Evolutionary conservation across 345 rosid genomes (phyloP), one percentile per base, ranked within the genome.

Genomic region (Carallia brachiata): DNA sequence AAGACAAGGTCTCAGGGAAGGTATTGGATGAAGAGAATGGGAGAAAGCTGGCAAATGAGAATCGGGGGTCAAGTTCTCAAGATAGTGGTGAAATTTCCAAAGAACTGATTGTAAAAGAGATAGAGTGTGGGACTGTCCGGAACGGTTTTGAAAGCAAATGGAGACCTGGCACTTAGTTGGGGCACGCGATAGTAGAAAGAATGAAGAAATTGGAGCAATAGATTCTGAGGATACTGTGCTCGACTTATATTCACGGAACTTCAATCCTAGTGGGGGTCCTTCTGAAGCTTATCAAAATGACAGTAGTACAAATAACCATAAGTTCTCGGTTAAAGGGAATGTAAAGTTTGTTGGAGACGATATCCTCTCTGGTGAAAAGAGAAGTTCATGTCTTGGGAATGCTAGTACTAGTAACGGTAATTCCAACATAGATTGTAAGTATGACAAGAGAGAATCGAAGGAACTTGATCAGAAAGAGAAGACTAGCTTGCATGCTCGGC

Each of bases 101-200:
- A 70, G 98, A 94, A 78, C 92, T 92, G 50, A 84, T 94, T 76
- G 90, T 94, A 63, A 94, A 89, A 77, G 98, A 94, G 77, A 84
- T 94, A 65, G 93, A 88, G 68, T 91, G 85, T 63, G 91, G 96
- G 63, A 81, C 87, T 52, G 83, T 77, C 52, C 82, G 83, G 60
- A 88, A 85, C 69, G 92, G 89, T 7, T 78, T 85, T 71, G 94
- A 86, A 37, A 77, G 73, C 84, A 86, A 81, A 77, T 85, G 88
- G 85, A 83, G 76, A 75, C 81, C 77, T 61, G 72, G 81, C 75
- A 78, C 74, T 70, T 86, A 52, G 65, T 65, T 52, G 85, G 80
- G 70, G 91, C 86, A 39, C 74, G 70, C 32, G 76, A 64, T 64
- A 40, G 40, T 53, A 88, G 83, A 65, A 75, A 71, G 16, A 82